Evolutionary conservation across 2,329 filamentous ascomycete genomes (phyloP), one percentile per base, ranked within the genome.

Genomic region (Davidsoniella australis): DNA sequence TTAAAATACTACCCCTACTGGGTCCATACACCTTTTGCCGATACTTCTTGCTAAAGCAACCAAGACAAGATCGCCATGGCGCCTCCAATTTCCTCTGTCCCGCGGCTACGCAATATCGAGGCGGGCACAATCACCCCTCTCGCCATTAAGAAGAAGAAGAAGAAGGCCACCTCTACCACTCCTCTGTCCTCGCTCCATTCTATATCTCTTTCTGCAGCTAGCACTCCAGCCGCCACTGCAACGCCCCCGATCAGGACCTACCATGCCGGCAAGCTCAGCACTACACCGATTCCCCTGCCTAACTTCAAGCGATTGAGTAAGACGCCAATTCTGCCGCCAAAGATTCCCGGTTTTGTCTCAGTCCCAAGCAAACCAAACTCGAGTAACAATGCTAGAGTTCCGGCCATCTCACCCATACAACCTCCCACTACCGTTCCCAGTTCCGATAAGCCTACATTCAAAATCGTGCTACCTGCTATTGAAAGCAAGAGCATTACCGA

Each of bases 281-380:
- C 47, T 4, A 53, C 51, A n/a, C 51, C 51, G 23, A 50, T 50
- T n/a, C 51, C 47, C 5, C 26, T 23, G 16, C 47, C 51, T 12
- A 43, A 7, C 12, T 47, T 53, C 14, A 18, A 17, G 12, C 41
- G 18, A 9, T 33, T 29, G 10, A 41, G 39, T 14, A 41, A 39
- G n/a, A 49, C 47, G 2, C 47, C 41, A 2, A 41, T 49, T 4
- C 41, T 39, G 5, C 26, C 36, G 29, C 47, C 47, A 5, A 18
- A 12, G 23, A 26, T 45, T 23, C 41, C 47, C 16, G 23, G 36
- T 5, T 5, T 23, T 23, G 20, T 23, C 20, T 14, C 29, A 14
- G 18, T 23, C 36, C 10, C 44, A 7, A 36, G 4, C 36, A 41
- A 23, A 12, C 6, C 44, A 12, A 18, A n/a, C 17, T 2, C 7